Percentiles rank a stretch among this genome's conserved stretches.
Conservation (phyloP, 371 early-diverging fungal species). For the Mortierella sp. region DNA sequence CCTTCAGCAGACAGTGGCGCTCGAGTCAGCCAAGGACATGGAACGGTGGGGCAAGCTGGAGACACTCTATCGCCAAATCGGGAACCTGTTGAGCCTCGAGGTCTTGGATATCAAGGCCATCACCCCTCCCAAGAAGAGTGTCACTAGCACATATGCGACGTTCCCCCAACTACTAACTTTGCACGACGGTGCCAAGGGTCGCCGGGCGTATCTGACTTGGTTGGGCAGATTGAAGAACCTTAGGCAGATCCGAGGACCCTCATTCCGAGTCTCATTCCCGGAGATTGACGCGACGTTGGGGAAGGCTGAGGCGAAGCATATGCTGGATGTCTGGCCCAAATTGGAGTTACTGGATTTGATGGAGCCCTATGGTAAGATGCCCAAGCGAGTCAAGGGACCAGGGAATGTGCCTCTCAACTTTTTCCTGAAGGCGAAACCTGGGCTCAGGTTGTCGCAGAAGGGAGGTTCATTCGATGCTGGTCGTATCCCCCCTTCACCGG, state of each 20-base stretch:
- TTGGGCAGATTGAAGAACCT: not conserved
- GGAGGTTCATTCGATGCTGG: not conserved
- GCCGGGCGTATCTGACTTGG: not conserved
- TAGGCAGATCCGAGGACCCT: not conserved
- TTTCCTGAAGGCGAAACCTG: not conserved
- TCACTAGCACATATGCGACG: not conserved
- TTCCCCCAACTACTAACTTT: not conserved
- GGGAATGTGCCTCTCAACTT: not conserved
- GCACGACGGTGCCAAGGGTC: not conserved
- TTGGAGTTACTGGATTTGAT: not conserved
- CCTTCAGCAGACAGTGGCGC: not conserved
- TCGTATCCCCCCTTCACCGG: not conserved
- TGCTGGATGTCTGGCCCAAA: not conserved
- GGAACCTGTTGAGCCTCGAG: not conserved
- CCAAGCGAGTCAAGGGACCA: not conserved
- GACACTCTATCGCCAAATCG: not conserved
- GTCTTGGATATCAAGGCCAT: not conserved
- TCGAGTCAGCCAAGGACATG: not conserved
- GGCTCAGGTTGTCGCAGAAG: not conserved
- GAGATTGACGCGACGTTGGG: not conserved
- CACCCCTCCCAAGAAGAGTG: not conserved
- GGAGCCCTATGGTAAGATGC: not conserved
- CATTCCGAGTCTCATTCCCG: not conserved
- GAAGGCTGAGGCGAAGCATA: not conserved
- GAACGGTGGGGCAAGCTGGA: not conserved